These are phyloP conservation scores for Ceratocystis albifundus DNA, from an alignment of 2,329 filamentous ascomycete genomes.

Conservation along the genomic window DNA sequence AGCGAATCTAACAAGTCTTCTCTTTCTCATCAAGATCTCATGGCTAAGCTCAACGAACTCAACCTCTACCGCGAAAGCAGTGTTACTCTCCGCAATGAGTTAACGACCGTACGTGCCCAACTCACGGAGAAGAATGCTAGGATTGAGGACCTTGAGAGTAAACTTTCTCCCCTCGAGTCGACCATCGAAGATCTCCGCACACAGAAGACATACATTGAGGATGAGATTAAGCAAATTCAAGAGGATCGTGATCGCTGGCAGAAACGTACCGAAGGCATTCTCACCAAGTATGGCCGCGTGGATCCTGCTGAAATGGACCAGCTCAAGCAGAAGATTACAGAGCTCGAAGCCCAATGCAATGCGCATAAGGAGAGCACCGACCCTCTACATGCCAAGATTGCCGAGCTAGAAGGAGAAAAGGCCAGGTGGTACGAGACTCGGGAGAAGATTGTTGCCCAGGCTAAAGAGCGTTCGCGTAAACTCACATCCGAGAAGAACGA, in stretches of 20 bases:
- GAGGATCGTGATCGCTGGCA: conserved; percentile 92
- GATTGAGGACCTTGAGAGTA: conserved; percentile 60
- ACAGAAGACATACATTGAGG: conserved; percentile 67
- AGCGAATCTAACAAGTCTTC: conserved; percentile 61
- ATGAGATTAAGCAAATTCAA: conserved; percentile 77
- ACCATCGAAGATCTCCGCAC: conserved; percentile 74
- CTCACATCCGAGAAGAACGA: conserved; percentile 45
- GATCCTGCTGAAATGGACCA: conserved; percentile 88
- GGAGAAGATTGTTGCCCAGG: conserved; percentile 48
- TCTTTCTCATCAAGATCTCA: conserved; percentile 75
- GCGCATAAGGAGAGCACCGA: conserved; percentile 40
- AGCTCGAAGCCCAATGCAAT: conserved; percentile 54
- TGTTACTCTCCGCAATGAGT: conserved; percentile 77
- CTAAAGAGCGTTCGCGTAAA: conserved; percentile 48
- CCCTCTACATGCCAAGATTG: conserved; percentile 43
- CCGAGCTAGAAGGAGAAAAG: conserved; percentile 46
- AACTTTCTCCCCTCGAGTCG: conserved; percentile 71
- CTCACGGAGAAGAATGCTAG: conserved; percentile 62
- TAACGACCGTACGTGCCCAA: conserved; percentile 63
- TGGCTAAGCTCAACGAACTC: conserved; percentile 89
- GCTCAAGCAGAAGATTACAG: conserved; percentile 64
- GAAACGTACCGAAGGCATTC: conserved; percentile 87
- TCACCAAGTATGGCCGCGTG: conserved; percentile 90
- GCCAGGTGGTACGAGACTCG: conserved; percentile 42
- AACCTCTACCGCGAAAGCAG: conserved; percentile 95